Evolutionary conservation across 768 basidiomycete species (phyloP).

Genomic region (Phylloporus sp.): DNA sequence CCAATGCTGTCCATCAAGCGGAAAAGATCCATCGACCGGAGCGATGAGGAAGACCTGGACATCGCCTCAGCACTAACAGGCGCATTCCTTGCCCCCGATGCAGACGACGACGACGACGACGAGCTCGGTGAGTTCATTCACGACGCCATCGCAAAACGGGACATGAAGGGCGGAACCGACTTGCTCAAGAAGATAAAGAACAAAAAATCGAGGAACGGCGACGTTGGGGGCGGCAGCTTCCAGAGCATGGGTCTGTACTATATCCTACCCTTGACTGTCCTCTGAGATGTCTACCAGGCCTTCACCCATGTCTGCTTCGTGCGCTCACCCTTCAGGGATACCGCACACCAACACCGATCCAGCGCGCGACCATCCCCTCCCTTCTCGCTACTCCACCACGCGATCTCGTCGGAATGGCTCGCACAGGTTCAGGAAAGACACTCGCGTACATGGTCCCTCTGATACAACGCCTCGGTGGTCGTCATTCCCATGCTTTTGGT

Average conservation of each 20-base stretch:
- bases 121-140: constrained; percentile 64
- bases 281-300: constrained; percentile 43
- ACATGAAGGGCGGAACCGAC: constrained; percentile 72
- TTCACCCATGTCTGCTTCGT: constrained; percentile 78
- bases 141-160: constrained; percentile 64
- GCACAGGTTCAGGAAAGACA: constrained; percentile 97
- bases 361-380: constrained; percentile 83
- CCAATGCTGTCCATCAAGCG: constrained; percentile 31
- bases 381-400: constrained; percentile 80
- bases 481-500: constrained; percentile 76
- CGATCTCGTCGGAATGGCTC: constrained; percentile 96
- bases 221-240: constrained; percentile 91
- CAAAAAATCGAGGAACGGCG: constrained; percentile 67
- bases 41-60: constrained; percentile 48
- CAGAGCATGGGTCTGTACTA: constrained; percentile 83
- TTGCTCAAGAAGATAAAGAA: constrained; percentile 75
- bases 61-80: constrained; percentile 59
- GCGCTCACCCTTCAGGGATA: constrained; percentile 90
- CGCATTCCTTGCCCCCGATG: constrained; percentile 27
- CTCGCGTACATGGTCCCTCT: constrained; percentile 94
- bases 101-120: constrained; percentile 43
- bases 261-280: neutral
- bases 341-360: constrained; percentile 94
- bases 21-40: constrained; percentile 21
- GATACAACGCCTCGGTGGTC: constrained; percentile 77